Evolutionary conservation across 208 protist species (phyloP), one percentile per base, ranked within the genome.

Genomic region (Wallacemonas rigidus): DNA sequence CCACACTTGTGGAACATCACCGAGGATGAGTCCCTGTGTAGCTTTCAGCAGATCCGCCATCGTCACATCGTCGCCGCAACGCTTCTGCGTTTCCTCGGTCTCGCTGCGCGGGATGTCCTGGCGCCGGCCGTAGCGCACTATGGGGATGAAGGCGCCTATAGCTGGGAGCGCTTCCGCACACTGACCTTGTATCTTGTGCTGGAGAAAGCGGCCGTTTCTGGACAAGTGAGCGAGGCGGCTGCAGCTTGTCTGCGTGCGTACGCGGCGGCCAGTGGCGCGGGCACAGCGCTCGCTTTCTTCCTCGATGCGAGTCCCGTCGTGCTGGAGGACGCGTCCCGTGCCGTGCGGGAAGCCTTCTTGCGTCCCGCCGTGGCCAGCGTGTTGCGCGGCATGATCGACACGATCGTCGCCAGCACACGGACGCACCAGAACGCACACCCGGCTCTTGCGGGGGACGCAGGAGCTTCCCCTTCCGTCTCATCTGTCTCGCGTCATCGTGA

Each of bases 1-100:
- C 82, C 84, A 43, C 92, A 97, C 70, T 63, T 97, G 53, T 97
- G 92, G 90, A 86, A 91, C 74, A 94, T 93, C 40, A 77, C 79
- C 5, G 69, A 82, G 38, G 90, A 97, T 64, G 86, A 86, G 65
- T 76, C 87, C 2, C 71, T 92, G 14, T 97, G 92, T 72, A 90
- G 70, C 44, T 83, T 85, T 43, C 83, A 90, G 72, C 92, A 97
- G 60, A 75, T 95, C 26, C 81, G 85, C 15, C 92, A 97, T 73
- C 80, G 92, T 8, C 85, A 90, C 17, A 70, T 89, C 0, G 82
- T 97, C 11, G 92, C 88, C 17, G 85, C 91, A 38, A 89, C 82
- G 35, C 69, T 91, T 61, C 81, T 96, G 45, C 78, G 91, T 54
- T 85, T 85, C 63, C 70, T 95, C 26, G 75, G 80, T n/a, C 45